Conservation (phyloP, 805 yeast species). For the Candida pseudoglaebosa region DNA sequence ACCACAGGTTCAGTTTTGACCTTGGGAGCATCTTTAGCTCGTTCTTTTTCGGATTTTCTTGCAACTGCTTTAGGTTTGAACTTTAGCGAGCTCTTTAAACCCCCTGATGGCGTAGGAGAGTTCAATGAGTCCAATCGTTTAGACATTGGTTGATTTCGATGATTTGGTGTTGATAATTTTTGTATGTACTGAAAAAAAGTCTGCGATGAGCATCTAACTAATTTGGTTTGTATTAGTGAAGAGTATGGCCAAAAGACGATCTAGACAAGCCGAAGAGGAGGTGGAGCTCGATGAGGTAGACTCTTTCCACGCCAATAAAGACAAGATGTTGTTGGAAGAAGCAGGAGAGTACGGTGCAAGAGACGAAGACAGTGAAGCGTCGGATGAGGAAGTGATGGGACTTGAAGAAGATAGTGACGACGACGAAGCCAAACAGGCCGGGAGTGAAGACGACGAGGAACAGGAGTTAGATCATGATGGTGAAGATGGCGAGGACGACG, state of each 20-base stretch:
- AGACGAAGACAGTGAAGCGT: constrained; percentile 21
- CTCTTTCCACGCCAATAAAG: constrained; percentile 57
- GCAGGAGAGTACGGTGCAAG: constrained; percentile 45
- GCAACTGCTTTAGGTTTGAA: constrained; percentile 88
- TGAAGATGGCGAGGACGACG: constrained; percentile 21
- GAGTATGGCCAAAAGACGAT: constrained; percentile 18
- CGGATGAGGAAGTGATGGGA: constrained; percentile 52
- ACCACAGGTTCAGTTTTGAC: constrained; percentile 33
- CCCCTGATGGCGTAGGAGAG: constrained; percentile 21
- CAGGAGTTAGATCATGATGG: constrained; percentile 37
- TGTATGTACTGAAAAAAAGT: constrained; percentile 7
- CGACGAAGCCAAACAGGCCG: constrained; percentile 48
- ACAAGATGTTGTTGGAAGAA: constrained; percentile 51
- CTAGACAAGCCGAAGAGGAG: constrained; percentile 13
- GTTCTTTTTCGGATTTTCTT: constrained; percentile 75
- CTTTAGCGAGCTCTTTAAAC: constrained; percentile 53
- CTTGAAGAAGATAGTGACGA: constrained; percentile 30
- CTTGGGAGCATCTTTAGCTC: constrained; percentile 70
- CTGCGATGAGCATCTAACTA: constrained; percentile 10
- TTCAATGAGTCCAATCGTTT: constrained; percentile 40
- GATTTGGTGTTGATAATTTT: neutral
- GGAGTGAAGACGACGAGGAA: constrained; percentile 38
- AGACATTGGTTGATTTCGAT: constrained; percentile 28
- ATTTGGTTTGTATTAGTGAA: neutral
- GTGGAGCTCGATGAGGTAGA: constrained; percentile 65